phyloP scores from a whole-genome alignment of 2,329 filamentous ascomycete species.

The Diaporthe sp. region DNA sequence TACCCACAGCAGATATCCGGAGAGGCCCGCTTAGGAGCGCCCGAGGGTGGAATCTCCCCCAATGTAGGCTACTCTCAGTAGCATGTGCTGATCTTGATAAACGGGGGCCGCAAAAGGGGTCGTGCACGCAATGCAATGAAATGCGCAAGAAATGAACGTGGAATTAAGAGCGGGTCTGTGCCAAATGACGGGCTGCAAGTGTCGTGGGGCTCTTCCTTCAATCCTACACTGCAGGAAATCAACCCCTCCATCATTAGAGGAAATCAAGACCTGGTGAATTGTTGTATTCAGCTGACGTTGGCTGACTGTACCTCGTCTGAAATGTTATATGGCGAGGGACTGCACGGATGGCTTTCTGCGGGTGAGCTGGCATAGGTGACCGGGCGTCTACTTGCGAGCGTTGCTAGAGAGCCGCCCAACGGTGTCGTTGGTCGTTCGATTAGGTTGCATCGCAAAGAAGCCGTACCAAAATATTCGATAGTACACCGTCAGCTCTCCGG shows the following conservation, averaged over 20 bases:
- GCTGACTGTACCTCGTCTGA: neutral
- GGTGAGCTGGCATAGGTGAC: neutral
- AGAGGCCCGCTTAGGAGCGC: slow-evolving; percentile 13
- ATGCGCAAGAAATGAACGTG: slow-evolving; percentile 36
- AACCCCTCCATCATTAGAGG: neutral
- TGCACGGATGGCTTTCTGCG: neutral
- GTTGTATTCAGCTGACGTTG: neutral
- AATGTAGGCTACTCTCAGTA: neutral
- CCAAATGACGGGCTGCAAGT: slow-evolving; percentile 38
- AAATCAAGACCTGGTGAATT: neutral
- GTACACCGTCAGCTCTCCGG: slow-evolving; percentile 17
- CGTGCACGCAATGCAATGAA: slow-evolving; percentile 34
- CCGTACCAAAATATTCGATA: slow-evolving; percentile 17
- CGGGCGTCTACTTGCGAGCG: slow-evolving; percentile 6
- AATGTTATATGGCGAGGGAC: neutral
- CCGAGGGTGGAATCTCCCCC: slow-evolving; percentile 22
- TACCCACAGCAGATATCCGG: slow-evolving; percentile 3
- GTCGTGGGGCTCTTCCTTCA: slow-evolving; percentile 26
- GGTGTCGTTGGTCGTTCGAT: neutral
- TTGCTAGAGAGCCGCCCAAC: neutral
- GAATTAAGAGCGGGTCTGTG: slow-evolving; percentile 42
- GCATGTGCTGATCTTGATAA: slow-evolving; percentile 20
- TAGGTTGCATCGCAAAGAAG: slow-evolving; percentile 7
- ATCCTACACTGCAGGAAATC: slow-evolving; percentile 29
- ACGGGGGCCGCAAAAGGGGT: slow-evolving; percentile 32